A percentile compares a stretch with the other conserved stretches of the same genome.
These are phyloP conservation scores for Raddia guianensis DNA, from an alignment of 176 grass and related monocot species.

Conservation along the genomic window DNA sequence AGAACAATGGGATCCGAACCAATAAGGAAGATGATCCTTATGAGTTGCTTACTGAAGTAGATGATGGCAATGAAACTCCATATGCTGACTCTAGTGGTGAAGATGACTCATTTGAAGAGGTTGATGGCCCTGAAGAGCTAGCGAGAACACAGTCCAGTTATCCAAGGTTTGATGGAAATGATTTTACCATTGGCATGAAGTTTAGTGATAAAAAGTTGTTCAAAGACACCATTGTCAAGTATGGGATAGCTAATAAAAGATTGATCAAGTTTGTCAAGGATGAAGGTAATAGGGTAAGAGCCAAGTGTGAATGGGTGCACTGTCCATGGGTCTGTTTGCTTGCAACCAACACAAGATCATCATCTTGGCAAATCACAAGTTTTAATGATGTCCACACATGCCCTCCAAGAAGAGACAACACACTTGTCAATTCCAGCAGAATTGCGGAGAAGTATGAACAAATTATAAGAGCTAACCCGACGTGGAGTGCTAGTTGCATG, in stretches of 20 bases:
- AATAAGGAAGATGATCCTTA: no score
- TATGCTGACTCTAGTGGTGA: neutral
- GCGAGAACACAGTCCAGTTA: neutral
- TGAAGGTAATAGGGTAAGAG: neutral
- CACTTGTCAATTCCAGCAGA: no score
- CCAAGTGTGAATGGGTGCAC: neutral
- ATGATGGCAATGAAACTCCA: no score
- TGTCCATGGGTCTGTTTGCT: neutral
- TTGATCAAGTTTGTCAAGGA: neutral
- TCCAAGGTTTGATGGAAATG: neutral
- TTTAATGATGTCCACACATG: neutral
- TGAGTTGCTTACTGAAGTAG: no score
- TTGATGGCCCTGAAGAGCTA: neutral
- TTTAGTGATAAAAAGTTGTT: neutral
- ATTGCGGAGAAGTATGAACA: no score
- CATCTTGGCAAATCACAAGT: neutral
- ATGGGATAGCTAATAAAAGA: neutral
- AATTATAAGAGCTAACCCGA: no score
- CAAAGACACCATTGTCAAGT: neutral
- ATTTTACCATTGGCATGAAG: neutral
- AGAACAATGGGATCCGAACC: no score
- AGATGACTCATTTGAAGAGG: neutral
- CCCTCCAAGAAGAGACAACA: no score
- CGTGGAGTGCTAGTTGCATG: no score
- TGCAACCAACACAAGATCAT: rapidly evolving